Conservation (phyloP, 108 stramenopile genomes). For the Fistulifera pelliculosa region DNA sequence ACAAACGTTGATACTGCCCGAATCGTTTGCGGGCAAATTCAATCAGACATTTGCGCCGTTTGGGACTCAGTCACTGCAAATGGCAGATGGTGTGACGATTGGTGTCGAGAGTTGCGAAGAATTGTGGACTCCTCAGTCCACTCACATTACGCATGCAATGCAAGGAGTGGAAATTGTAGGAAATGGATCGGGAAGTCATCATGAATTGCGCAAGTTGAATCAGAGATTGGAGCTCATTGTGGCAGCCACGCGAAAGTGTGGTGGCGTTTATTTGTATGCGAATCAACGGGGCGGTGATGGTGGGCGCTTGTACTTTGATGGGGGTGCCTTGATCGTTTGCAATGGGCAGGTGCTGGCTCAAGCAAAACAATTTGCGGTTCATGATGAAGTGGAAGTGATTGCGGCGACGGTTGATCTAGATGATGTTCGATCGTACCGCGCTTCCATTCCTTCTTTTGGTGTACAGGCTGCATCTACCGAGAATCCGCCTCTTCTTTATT, state of each 20-base stretch:
- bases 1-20: constrained; percentile 26
- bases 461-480: constrained; percentile 61
- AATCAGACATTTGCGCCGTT: constrained; percentile 54
- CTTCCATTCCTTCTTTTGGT: constrained; percentile 72
- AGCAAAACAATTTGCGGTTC: constrained; percentile 85
- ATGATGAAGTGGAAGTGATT: constrained; percentile 83
- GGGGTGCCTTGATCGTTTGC: constrained; percentile 87
- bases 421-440: constrained; percentile 88
- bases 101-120: constrained; percentile 98
- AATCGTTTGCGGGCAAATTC: constrained; percentile 32
- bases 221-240: constrained; percentile 81
- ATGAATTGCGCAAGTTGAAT: constrained; percentile 87
- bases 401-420: constrained; percentile 92
- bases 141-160: constrained; percentile 85
- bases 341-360: constrained; percentile 93
- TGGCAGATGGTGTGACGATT: constrained; percentile 59
- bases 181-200: constrained; percentile 95
- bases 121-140: constrained; percentile 87
- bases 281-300: constrained; percentile 98
- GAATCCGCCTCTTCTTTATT: constrained; percentile 7
- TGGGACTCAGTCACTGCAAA: constrained; percentile 52
- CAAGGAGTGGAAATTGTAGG: constrained; percentile 93
- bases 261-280: constrained; percentile 95
- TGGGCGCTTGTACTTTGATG: constrained; percentile 91
- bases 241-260: constrained; percentile 86